Evolutionary conservation across 1,139 yeast genomes (phyloP), one percentile per base, ranked within the genome.

Genomic region (Pneumocystis wakefieldiae): DNA sequence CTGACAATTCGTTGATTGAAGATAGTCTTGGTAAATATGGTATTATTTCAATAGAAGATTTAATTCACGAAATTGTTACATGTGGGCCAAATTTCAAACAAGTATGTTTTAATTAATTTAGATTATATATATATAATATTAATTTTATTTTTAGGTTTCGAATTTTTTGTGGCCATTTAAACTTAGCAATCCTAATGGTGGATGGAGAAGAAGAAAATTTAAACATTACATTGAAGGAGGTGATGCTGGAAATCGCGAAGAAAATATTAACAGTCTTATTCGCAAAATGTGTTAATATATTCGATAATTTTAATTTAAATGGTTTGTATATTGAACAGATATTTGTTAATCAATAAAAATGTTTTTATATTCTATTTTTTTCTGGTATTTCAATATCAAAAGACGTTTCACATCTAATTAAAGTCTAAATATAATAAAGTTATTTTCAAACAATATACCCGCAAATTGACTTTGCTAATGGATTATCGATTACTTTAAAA

Each of bases 131-230:
- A 35, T n/a, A 97, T 91, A 78, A 78, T 97, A 97, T 78, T 97
- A 97, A 79, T 89, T 90, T 92, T 92, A 92, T 91, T 92, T 92
- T 85, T 97, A 92, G 84, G 98, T 90, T 75, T 87, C 89, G 90
- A 92, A 92, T 97, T 92, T 92, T 85, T 84, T 92, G 82, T 92
- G 97, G 97, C 98, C 98, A 81, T 92, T 92, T 96, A 87, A 91
- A 85, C 87, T 92, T 78, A 90, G 97, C 75, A 90, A 89, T 86
- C 98, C 98, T 78, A 84, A 85, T 78, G 98, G 98, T 80, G 98
- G 98, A 80, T 92, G 96, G 97, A 95, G 97, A 82, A 88, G 90
- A 72, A 84, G 86, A 78, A 92, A 92, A 86, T 92, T 92, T 96
- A 86, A 86, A 84, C 98, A 92, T 83, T 92, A 88, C 79, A 88